Evolutionary conservation across 352 stramenopile species (phyloP).

Genomic region (Phytophthora boehmeriae): DNA sequence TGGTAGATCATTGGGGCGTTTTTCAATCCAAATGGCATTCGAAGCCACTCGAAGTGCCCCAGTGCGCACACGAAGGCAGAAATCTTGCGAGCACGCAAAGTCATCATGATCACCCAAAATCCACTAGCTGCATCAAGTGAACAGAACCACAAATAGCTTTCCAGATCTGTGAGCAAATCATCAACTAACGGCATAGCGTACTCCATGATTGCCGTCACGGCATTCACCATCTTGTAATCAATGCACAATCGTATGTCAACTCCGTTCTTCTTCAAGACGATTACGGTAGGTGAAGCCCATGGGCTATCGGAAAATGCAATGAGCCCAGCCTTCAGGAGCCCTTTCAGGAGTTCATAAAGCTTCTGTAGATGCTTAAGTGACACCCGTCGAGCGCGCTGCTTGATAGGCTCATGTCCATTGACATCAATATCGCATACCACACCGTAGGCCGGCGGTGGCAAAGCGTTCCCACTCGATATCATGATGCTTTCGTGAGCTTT

Average conservation of each 20-base stretch:
- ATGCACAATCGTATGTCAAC: too few species aligned
- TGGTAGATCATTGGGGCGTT: too few species aligned
- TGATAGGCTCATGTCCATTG: not conserved
- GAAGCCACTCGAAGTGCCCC: too few species aligned
- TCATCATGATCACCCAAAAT: too few species aligned
- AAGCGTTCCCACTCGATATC: not conserved
- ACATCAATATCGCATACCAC: not conserved
- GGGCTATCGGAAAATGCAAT: not conserved
- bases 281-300: not conserved
- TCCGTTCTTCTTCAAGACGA: not conserved
- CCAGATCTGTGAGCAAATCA: not conserved
- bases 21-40: too few species aligned
- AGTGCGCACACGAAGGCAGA: too few species aligned
- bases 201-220: too few species aligned
- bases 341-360: not conserved
- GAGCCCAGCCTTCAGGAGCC: not conserved
- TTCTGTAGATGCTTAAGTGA: too few species aligned
- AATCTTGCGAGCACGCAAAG: too few species aligned
- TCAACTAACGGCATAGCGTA: not conserved
- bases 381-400: not conserved
- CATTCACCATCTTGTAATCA: too few species aligned
- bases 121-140: too few species aligned
- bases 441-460: not conserved
- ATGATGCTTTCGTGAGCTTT: not conserved
- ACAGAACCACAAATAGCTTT: not conserved